Evolutionary conservation across 345 rosid genomes (phyloP).

Genomic region (Citrus inodora): DNA sequence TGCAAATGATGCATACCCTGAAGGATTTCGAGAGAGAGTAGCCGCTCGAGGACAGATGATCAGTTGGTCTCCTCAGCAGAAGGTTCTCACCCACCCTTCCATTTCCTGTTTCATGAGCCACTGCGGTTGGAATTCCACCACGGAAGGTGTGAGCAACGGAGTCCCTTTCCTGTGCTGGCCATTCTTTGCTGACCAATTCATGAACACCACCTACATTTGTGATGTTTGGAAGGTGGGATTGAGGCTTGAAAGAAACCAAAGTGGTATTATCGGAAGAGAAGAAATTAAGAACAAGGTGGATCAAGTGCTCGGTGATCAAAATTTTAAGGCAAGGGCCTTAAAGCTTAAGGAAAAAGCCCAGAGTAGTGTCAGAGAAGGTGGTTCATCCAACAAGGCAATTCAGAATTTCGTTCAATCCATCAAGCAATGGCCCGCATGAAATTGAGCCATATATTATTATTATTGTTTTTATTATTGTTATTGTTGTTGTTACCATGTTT

Average conservation of each 20-base stretch:
- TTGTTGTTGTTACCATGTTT: too few species aligned
- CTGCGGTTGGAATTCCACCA: slow-evolving; percentile 59
- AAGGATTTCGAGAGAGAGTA: slow-evolving; percentile 8
- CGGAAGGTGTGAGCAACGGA: slow-evolving; percentile 47
- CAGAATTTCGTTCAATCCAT: slow-evolving; percentile 11
- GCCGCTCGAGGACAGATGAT: slow-evolving; percentile 11
- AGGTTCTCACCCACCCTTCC: slow-evolving; percentile 26
- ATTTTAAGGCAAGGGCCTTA: slow-evolving; percentile 2
- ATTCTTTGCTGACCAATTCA: slow-evolving; percentile 44
- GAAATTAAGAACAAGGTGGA: slow-evolving; percentile 36
- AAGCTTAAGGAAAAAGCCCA: background rate
- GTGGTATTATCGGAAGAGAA: slow-evolving; percentile 6
- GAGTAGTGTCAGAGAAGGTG: too few species aligned
- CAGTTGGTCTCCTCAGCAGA: slow-evolving; percentile 39
- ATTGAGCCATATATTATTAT: too few species aligned
- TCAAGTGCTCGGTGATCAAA: slow-evolving; percentile 19
- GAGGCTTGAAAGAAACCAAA: slow-evolving; percentile 25
- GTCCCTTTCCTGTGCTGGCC: slow-evolving; percentile 51
- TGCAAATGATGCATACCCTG: slow-evolving; percentile 3
- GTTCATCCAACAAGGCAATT: slow-evolving; percentile 18
- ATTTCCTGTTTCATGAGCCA: slow-evolving; percentile 45
- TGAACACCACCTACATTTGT: slow-evolving; percentile 33
- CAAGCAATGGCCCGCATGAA: too few species aligned
- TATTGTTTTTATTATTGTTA: too few species aligned
- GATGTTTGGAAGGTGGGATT: slow-evolving; percentile 45